These are phyloP conservation scores for Neolentinus lepideus DNA, from an alignment of 1,284 basidiomycete genomes.

Conservation along the genomic window DNA sequence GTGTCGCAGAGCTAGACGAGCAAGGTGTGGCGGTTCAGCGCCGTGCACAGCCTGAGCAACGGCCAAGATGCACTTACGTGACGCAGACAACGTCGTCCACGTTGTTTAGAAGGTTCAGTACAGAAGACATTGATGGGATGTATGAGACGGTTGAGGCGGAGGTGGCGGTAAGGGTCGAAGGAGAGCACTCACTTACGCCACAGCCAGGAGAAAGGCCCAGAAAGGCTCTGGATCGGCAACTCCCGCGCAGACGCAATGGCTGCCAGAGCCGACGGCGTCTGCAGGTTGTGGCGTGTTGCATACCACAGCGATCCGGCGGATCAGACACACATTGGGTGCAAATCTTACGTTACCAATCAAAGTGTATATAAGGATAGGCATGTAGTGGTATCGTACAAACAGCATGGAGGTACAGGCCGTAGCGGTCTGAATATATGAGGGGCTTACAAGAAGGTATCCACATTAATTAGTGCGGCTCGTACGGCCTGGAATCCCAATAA, in stretches of 20 bases:
- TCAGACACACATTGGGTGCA: no score
- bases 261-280: not conserved
- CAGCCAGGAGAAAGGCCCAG: not conserved
- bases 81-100: not conserved
- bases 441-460: no score
- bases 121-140: not conserved
- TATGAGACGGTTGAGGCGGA: not conserved
- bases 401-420: not conserved
- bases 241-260: not conserved
- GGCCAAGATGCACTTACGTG: not conserved
- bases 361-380: not conserved
- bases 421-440: no score
- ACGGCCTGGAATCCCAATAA: not conserved
- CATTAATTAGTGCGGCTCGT: not conserved
- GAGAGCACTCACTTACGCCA: not conserved
- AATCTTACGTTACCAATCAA: no score
- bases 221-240: not conserved
- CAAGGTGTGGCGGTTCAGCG: not conserved
- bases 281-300: not conserved
- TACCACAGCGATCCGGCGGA: not conserved
- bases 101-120: not conserved
- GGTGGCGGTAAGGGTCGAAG: not conserved
- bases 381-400: not conserved
- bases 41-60: not conserved
- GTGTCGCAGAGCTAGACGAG: not conserved